Percentiles rank a stretch among this genome's conserved stretches.
These are phyloP conservation scores for Macrolepiota fuliginosa DNA, from an alignment of 768 basidiomycete genomes.

Conservation along the genomic window DNA sequence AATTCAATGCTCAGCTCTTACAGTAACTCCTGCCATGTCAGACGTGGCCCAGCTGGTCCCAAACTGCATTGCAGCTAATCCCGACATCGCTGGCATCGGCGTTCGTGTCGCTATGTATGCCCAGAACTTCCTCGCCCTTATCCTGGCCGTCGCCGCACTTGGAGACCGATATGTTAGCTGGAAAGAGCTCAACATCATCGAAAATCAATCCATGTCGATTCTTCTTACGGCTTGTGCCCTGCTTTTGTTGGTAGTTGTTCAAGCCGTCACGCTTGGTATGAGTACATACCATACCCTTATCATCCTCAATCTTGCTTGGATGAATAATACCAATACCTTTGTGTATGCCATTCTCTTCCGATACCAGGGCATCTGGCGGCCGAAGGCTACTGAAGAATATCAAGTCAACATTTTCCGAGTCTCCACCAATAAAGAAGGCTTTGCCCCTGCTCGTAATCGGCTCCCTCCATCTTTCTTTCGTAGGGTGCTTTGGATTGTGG, in stretches of 20 bases:
- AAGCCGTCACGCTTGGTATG: conserved; percentile 17
- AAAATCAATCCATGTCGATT: conserved; percentile 14
- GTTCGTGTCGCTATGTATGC: conserved; percentile 26
- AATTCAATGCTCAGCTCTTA: too few relatives aligned
- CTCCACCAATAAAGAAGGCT: background rate
- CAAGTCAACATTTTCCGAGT: too few relatives aligned
- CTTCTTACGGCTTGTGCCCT: conserved; percentile 24
- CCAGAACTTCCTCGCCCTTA: conserved; percentile 24
- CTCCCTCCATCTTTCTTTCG: conserved; percentile 12
- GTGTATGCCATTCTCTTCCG: conserved; percentile 13
- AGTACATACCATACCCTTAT: conserved; percentile 20
- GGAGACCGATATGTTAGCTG: conserved; percentile 18
- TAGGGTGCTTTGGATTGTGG: conserved; percentile 13
- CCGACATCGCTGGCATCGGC: conserved; percentile 20
- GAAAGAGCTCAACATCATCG: conserved; percentile 17
- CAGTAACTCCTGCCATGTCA: too few relatives aligned
- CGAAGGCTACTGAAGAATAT: too few relatives aligned
- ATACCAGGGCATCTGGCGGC: background rate
- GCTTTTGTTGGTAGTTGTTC: conserved; percentile 21
- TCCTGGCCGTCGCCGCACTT: conserved; percentile 20
- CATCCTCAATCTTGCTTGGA: conserved; percentile 26
- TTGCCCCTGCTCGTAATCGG: conserved; percentile 1
- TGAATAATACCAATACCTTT: conserved; percentile 22
- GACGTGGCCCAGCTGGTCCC: background rate
- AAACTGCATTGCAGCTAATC: background rate